These are phyloP conservation scores for Castanea mollissima DNA, from an alignment of 306 rosid species.

Conservation along the genomic window DNA sequence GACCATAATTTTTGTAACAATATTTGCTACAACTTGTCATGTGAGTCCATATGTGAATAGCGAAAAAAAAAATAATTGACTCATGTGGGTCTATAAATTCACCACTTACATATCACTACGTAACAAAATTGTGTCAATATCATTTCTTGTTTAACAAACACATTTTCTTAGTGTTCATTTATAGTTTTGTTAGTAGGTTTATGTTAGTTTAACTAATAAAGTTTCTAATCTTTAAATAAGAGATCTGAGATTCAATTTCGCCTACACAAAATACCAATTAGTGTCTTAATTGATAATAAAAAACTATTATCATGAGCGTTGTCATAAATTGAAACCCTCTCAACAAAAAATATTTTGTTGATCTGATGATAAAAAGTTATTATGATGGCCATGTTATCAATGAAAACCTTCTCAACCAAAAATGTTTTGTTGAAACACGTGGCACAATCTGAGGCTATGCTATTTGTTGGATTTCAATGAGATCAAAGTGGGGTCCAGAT, in stretches of 20 bases:
- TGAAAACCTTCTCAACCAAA: fast-evolving
- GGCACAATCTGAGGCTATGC: background rate
- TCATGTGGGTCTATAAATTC: too few species aligned
- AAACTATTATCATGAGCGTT: fast-evolving
- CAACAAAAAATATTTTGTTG: fast-evolving
- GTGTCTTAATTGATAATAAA: fast-evolving
- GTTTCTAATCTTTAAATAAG: too few species aligned
- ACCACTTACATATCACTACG: too few species aligned
- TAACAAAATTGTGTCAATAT: too few species aligned
- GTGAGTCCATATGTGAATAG: too few species aligned
- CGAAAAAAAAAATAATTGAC: fast-evolving
- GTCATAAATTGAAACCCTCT: fast-evolving
- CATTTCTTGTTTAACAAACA: too few species aligned
- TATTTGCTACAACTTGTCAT: too few species aligned
- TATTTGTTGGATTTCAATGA: background rate
- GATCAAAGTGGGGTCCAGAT: slow-evolving; percentile 1
- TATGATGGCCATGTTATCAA: fast-evolving
- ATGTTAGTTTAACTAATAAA: too few species aligned
- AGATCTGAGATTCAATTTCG: fast-evolving
- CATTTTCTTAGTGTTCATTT: too few species aligned
- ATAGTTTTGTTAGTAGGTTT: too few species aligned
- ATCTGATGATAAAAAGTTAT: fast-evolving
- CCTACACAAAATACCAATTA: fast-evolving
- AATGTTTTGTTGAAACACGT: background rate
- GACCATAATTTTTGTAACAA: too few species aligned